Percentiles rank a stretch among this genome's conserved stretches.
Conservation (phyloP, 331 rosid genomes). For the Quercus lobata region DNA sequence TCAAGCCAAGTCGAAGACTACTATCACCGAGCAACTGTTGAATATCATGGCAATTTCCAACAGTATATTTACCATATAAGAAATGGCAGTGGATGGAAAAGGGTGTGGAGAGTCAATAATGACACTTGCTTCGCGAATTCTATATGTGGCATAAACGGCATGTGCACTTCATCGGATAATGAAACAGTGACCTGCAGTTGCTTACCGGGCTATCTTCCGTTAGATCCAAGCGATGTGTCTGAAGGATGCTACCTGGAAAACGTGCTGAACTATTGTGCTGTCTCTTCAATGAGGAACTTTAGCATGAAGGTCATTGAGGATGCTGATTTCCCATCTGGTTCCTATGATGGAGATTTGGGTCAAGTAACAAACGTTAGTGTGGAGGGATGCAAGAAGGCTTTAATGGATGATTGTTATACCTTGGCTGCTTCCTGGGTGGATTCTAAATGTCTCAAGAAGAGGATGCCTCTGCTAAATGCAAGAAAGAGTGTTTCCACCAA, state of each 20-base stretch:
- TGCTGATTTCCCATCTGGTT: conserved; percentile 7
- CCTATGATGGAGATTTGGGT: background rate
- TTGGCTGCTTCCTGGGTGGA: conserved; percentile 22
- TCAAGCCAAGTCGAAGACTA: conserved; percentile 22
- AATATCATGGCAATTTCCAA: conserved; percentile 28
- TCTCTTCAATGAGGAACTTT: background rate
- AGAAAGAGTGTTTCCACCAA: conserved; percentile 27
- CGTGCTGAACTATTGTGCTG: conserved; percentile 12
- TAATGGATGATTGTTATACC: conserved; percentile 26
- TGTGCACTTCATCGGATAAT: conserved; percentile 29
- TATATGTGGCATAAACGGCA: conserved; percentile 22
- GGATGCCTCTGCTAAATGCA: conserved; percentile 31
- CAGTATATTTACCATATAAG: conserved; percentile 26
- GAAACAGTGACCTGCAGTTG: conserved; percentile 20
- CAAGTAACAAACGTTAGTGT: background rate
- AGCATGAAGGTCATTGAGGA: background rate
- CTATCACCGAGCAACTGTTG: conserved; percentile 22
- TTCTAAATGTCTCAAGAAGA: conserved; percentile 23
- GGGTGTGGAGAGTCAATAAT: conserved; percentile 25
- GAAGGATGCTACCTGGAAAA: conserved; percentile 21
- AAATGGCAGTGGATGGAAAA: conserved; percentile 23
- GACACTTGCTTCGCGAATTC: conserved; percentile 20
- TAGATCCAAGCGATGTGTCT: conserved; percentile 7
- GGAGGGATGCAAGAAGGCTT: conserved; percentile 23
- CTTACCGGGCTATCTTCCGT: conserved; percentile 14